Evolutionary conservation across 164 flowering plant genomes (phyloP), one percentile per base, ranked within the genome.

Genomic region (Magnolia officinalis): DNA sequence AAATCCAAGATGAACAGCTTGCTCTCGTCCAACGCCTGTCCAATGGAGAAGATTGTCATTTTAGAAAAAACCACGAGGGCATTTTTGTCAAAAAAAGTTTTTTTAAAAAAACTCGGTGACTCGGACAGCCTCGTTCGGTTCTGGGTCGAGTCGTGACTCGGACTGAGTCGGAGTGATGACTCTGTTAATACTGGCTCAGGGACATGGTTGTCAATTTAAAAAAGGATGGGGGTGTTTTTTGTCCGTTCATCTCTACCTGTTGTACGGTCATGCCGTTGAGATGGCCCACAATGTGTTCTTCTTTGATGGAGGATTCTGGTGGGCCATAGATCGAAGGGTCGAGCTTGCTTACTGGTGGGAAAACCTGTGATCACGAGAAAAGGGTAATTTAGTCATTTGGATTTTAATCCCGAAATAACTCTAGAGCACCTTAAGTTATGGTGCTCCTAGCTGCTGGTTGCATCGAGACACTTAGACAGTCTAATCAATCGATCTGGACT

Each of bases 281-380:
- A 70, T 87, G 77, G 61, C 90, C 88, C 10, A 81, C 5, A 70
- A 96, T 85, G 85, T 92, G 98, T 75, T 96, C 97, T 75, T 94
- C 98, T 73, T 81, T 89, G 66, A 96, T 82, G 1, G 95, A 92
- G 0, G 99, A 96, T 77, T 91, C 95, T 24, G 67, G 85, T 14
- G 91, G 90, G 45, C 98, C 98, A 51, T 90, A 89, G 67, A 85
- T 73, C 31, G 85, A 84, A 3, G 98, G 97, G 75, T 96, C 98
- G 18, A 94, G 96, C 50, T 85, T 86, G 86, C 99, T 96, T 16
- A 86, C 86, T 0, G 92, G 92, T 37, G 98, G 99, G 71, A 91
- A 96, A 18, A 66, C 86, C 77, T 82, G 79, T 13, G 8, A 59
- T 9, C 45, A 63, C 1, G 19, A 13, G 4, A 11, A 13, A 55